Percentiles rank a stretch among this genome's conserved stretches.
These are phyloP conservation scores for Hypoxylon intermedium DNA, from an alignment of 495 filamentous ascomycete species.

Conservation along the genomic window DNA sequence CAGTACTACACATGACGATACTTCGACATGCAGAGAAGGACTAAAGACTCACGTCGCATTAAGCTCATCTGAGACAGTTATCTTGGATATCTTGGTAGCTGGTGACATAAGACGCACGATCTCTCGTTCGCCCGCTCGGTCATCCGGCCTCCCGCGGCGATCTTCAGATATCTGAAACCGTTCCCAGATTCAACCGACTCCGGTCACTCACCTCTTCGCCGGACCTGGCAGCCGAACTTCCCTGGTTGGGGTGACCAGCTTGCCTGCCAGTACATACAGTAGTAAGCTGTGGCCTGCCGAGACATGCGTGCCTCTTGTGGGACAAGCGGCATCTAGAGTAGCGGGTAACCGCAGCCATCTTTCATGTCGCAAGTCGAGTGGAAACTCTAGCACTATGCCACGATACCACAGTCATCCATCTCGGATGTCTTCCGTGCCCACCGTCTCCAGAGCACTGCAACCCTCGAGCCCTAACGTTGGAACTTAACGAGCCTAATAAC, in stretches of 20 bases:
- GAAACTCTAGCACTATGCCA: slow-evolving; percentile 3
- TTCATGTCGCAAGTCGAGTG: not conserved
- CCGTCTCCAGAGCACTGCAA: slow-evolving; percentile 2
- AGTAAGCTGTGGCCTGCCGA: not conserved
- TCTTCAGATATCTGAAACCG: slow-evolving; percentile 27
- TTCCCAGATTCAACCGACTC: slow-evolving; percentile 13
- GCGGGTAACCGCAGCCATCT: slow-evolving; percentile 1
- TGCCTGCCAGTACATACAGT: too few species aligned
- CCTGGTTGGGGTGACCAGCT: not conserved
- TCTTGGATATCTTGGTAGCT: slow-evolving; percentile 25
- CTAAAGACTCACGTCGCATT: slow-evolving; percentile 17
- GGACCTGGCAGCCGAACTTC: slow-evolving; percentile 20
- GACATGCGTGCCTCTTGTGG: slow-evolving; percentile 9
- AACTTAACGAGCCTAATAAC: not conserved
- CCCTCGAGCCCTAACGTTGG: not conserved
- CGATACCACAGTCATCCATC: not conserved
- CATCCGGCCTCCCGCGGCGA: slow-evolving; percentile 11
- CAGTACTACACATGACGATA: slow-evolving; percentile 8
- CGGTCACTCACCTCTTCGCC: slow-evolving; percentile 8
- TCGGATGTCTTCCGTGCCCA: slow-evolving; percentile 6
- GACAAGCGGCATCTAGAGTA: slow-evolving; percentile 11
- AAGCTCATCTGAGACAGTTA: slow-evolving; percentile 34
- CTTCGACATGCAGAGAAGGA: not conserved
- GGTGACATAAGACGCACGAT: slow-evolving; percentile 5
- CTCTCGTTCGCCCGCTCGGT: slow-evolving; percentile 20